These are phyloP conservation scores for Sporothrix luriei DNA, from an alignment of 2,329 filamentous ascomycete species.

Conservation along the genomic window DNA sequence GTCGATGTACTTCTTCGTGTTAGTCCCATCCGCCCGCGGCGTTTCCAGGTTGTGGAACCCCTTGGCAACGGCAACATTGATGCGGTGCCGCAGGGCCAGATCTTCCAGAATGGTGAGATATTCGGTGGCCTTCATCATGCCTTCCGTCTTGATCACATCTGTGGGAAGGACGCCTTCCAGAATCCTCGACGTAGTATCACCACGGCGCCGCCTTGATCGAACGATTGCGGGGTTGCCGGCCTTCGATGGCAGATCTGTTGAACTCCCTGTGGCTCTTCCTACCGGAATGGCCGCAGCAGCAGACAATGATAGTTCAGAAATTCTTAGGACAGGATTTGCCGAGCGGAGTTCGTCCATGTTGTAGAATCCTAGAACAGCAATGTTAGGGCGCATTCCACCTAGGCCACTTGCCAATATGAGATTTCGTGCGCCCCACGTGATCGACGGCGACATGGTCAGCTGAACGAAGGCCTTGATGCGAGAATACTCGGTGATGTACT, in stretches of 20 bases:
- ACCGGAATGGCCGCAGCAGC: background rate
- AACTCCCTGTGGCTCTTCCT: background rate
- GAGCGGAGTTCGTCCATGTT: conserved; percentile 75
- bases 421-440: conserved; percentile 84
- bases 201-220: conserved; percentile 46
- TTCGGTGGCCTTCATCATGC: conserved; percentile 67
- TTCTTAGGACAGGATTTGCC: conserved; percentile 57
- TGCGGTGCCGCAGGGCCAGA: conserved; percentile 71
- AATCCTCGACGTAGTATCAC: conserved; percentile 59
- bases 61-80: conserved; percentile 83
- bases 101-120: conserved; percentile 86
- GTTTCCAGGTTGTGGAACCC: conserved; percentile 77
- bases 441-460: conserved; percentile 76
- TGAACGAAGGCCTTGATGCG: conserved; percentile 90
- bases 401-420: conserved; percentile 78
- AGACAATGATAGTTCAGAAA: conserved; percentile 52
- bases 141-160: conserved; percentile 68
- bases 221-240: background rate
- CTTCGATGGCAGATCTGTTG: background rate
- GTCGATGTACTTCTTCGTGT: conserved; percentile 78
- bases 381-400: conserved; percentile 87
- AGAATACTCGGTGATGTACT: conserved; percentile 79
- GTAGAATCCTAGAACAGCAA: conserved; percentile 78
- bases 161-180: conserved; percentile 66
- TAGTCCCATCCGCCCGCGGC: conserved; percentile 63